Percentiles rank a stretch among this genome's conserved stretches.
phyloP scores from a whole-genome alignment of 139 green algal genomes.

The Auxenochlorella protothecoides region DNA sequence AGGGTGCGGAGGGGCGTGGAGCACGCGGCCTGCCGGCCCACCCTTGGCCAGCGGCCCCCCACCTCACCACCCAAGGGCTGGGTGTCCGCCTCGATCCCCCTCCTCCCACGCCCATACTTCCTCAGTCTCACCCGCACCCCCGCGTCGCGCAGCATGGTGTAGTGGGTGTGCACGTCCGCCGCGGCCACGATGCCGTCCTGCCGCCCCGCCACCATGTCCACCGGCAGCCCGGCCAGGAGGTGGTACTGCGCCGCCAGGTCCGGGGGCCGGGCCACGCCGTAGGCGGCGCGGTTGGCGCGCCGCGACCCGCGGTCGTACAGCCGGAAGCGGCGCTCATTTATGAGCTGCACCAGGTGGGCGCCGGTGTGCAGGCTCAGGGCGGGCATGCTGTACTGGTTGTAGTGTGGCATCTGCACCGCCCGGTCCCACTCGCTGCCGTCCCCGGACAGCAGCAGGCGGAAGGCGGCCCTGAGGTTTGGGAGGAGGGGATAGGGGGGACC shows the following conservation, averaged over 20 bases:
- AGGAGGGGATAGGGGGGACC: background rate
- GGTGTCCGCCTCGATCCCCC: no score
- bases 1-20: background rate
- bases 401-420: constrained; percentile 81
- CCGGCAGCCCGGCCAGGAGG: constrained; percentile 49
- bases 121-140: constrained; percentile 27
- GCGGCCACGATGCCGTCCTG: constrained; percentile 67
- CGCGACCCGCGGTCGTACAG: constrained; percentile 75
- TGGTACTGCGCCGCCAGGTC: constrained; percentile 67
- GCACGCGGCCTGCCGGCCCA: background rate
- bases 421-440: constrained; percentile 74
- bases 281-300: constrained; percentile 43
- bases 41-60: no score
- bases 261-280: constrained; percentile 42
- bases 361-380: constrained; percentile 55
- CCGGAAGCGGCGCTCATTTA: constrained; percentile 40
- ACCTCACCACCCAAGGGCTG: background rate
- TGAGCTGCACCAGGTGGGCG: constrained; percentile 33
- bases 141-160: constrained; percentile 40
- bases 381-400: constrained; percentile 71
- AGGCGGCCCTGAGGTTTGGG: constrained; percentile 13
- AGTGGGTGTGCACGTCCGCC: constrained; percentile 50
- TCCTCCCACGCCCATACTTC: no score
- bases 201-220: constrained; percentile 73
- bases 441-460: constrained; percentile 40